phyloP scores from a whole-genome alignment of 345 rosid genomes.

The Reutealis trisperma region DNA sequence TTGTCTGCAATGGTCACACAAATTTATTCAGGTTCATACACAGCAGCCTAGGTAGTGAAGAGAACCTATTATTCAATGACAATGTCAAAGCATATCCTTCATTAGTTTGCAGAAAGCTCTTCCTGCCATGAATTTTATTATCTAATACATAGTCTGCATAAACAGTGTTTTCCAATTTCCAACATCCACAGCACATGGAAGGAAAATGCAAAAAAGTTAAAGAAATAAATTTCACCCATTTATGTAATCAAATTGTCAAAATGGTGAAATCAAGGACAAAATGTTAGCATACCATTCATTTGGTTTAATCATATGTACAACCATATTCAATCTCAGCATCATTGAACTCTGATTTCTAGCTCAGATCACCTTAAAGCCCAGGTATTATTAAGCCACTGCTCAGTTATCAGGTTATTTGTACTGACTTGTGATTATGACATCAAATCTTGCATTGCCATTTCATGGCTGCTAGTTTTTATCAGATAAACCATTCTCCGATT shows the following conservation, averaged over 20 bases:
- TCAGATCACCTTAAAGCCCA: neutral
- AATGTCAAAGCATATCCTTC: neutral
- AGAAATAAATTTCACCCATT: neutral
- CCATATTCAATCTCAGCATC: neutral
- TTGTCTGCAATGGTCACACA: slow-evolving; percentile 58
- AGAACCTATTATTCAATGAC: neutral
- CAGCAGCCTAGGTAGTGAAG: neutral
- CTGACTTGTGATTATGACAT: neutral
- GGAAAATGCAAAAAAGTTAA: neutral
- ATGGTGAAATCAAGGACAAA: neutral
- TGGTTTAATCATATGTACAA: neutral
- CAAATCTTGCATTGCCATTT: neutral
- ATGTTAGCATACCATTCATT: neutral
- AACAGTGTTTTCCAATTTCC: neutral
- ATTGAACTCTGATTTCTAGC: neutral
- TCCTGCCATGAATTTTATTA: neutral
- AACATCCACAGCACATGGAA: neutral
- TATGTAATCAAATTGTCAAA: neutral
- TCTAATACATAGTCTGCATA: neutral
- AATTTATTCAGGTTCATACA: neutral
- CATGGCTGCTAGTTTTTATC: neutral
- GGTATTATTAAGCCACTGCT: neutral
- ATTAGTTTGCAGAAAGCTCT: neutral
- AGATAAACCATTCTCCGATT: neutral
- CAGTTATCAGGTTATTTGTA: neutral